Evolutionary conservation across 768 basidiomycete species (phyloP).

Genomic region (Termitomyces sp.): DNA sequence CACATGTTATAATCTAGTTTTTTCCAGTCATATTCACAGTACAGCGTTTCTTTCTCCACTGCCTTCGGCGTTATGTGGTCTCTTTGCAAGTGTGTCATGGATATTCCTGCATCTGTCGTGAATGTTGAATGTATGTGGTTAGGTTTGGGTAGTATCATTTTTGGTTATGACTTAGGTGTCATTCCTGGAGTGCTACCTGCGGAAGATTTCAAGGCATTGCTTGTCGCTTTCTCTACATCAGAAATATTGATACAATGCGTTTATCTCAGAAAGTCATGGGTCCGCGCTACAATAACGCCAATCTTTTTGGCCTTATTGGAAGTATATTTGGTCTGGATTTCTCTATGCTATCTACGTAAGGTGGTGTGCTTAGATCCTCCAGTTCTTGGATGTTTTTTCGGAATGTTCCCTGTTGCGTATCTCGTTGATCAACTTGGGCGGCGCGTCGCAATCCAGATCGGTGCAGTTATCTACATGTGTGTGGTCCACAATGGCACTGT

Average conservation of each 20-base stretch:
- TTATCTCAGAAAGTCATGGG: slow-evolving; percentile 21
- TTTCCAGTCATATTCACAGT: no score
- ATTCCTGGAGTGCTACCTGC: slow-evolving; percentile 42
- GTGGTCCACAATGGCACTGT: neutral
- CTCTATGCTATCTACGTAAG: neutral
- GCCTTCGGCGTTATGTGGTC: slow-evolving; percentile 33
- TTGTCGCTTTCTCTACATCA: neutral
- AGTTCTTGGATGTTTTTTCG: slow-evolving; percentile 39
- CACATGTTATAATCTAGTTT: no score
- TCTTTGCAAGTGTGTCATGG: slow-evolving; percentile 37
- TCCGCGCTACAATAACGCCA: slow-evolving; percentile 25
- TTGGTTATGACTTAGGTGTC: slow-evolving; percentile 47
- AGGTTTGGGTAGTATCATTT: slow-evolving; percentile 40
- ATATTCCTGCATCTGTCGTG: neutral
- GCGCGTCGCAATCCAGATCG: slow-evolving; percentile 33
- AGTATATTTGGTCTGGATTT: slow-evolving; percentile 32
- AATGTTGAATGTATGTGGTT: neutral
- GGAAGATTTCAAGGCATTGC: slow-evolving; percentile 27
- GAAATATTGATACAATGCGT: neutral
- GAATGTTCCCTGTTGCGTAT: slow-evolving; percentile 38
- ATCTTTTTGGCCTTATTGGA: slow-evolving; percentile 31
- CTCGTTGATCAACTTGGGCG: slow-evolving; percentile 31
- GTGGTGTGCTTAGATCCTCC: neutral
- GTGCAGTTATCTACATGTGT: slow-evolving; percentile 33
- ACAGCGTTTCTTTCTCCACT: neutral